phyloP scores from a whole-genome alignment of 345 rosid genomes.

The Punica granatum region DNA sequence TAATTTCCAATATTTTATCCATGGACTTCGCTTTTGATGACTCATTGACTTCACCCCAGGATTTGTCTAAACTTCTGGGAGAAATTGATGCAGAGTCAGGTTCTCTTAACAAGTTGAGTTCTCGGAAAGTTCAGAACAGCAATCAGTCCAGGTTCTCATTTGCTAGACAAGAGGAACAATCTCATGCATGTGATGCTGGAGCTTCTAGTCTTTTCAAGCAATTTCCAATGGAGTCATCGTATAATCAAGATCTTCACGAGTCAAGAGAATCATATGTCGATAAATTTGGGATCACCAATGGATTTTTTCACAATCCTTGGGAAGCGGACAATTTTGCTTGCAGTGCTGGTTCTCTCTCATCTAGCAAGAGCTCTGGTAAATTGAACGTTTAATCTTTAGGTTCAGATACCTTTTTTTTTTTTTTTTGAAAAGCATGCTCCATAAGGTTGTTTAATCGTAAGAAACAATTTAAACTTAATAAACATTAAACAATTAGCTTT shows the following conservation, averaged over 20 bases:
- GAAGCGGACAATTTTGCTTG: slow-evolving; percentile 22
- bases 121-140: slow-evolving; percentile 33
- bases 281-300: slow-evolving; percentile 17
- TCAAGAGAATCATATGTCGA: slow-evolving; percentile 21
- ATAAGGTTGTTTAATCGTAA: too few relatives aligned
- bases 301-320: slow-evolving; percentile 19
- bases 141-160: slow-evolving; percentile 59
- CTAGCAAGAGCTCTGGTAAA: slow-evolving; percentile 38
- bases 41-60: slow-evolving; percentile 48
- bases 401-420: too few relatives aligned
- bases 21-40: slow-evolving; percentile 76
- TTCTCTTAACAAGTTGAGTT: slow-evolving; percentile 24
- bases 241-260: slow-evolving; percentile 14
- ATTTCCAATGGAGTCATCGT: slow-evolving; percentile 14
- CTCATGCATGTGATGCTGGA: slow-evolving; percentile 11
- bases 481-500: neutral
- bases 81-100: slow-evolving; percentile 30
- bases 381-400: neutral
- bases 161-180: slow-evolving; percentile 55
- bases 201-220: slow-evolving; percentile 20
- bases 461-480: too few relatives aligned
- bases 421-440: too few relatives aligned
- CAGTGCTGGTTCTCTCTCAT: slow-evolving; percentile 15
- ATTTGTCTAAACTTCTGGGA: slow-evolving; percentile 37
- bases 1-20: slow-evolving; percentile 65